Evolutionary conservation across 148 eudicot species (phyloP), one percentile per base, ranked within the genome.

Genomic region (Camellia japonica): DNA sequence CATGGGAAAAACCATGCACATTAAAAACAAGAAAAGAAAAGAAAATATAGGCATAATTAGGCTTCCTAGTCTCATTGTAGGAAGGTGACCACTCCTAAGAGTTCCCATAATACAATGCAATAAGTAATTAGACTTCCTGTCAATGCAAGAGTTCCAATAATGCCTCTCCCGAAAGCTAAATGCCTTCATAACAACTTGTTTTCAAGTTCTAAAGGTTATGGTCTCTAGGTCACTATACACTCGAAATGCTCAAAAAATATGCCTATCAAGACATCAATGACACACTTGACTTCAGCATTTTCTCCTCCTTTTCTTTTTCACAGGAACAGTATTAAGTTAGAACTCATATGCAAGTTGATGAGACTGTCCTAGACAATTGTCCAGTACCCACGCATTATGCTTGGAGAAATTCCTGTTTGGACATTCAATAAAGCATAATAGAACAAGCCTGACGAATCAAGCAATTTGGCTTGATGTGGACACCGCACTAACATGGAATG

Each of bases 401-500:
- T 18, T 5, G 71, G 47, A 42, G 11, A 47, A 14, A 20, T 77
- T 64, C 59, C 71, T 63, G 55, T 55, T 67, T 73, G 63, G 63
- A 73, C 44, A 73, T 42, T 73, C 52, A 54, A 30, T 42, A 72
- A 71, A 51, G 72, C 44, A 77, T 52, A 18, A 52, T 41, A 68
- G 61, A 38, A 56, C 13, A 49, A 49, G 5, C 55, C 38, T 30
- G 1, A 78, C 54, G 16, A 42, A 56, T 66, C 52, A 68, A 78
- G 49, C 18, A 42, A 68, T 41, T 20, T 23, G 19, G 58, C 42
- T 30, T 41, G 55, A 43, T 13, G 18, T 56, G 23, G 20, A 59
- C 42, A 2, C 38, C 4, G 16, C 75, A 79, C 67, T 58, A 56
- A 58, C 68, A 16, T 12, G 23, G 54, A 68, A 46, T 56, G 68